Percentiles rank a stretch among this genome's conserved stretches.
phyloP scores from a whole-genome alignment of 495 filamentous ascomycete genomes.

The Neurospora sp. region DNA sequence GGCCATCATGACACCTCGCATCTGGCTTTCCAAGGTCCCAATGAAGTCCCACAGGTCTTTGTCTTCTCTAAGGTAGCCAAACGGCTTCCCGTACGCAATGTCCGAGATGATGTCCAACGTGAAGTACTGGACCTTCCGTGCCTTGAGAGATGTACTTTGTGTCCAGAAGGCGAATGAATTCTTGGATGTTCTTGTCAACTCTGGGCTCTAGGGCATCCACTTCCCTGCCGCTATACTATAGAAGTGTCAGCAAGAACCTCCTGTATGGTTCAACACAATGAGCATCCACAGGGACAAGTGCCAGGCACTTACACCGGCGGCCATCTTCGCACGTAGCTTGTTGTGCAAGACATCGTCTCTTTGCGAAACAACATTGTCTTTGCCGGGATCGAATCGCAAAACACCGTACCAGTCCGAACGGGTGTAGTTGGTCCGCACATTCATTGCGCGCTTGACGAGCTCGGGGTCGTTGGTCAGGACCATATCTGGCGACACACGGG shows the following conservation, averaged over 20 bases:
- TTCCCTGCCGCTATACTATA: constrained; percentile 25
- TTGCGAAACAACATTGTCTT: constrained; percentile 28
- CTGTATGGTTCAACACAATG: too few relatives aligned
- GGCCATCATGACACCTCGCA: constrained; percentile 40
- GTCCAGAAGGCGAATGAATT: constrained; percentile 27
- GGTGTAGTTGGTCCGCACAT: constrained; percentile 26
- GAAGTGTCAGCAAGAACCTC: not conserved
- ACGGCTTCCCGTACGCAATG: constrained; percentile 50
- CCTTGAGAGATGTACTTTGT: constrained; percentile 40
- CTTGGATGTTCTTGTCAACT: constrained; percentile 36
- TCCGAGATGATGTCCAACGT: constrained; percentile 59
- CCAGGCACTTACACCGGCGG: constrained; percentile 9
- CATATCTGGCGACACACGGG: constrained; percentile 15
- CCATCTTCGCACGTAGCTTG: constrained; percentile 22
- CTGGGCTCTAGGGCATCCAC: constrained; percentile 40
- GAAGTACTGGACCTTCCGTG: constrained; percentile 41
- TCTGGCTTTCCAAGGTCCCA: constrained; percentile 37
- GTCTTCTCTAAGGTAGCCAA: constrained; percentile 52
- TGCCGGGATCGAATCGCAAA: constrained; percentile 31
- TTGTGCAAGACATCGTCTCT: constrained; percentile 21
- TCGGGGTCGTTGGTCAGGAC: constrained; percentile 31
- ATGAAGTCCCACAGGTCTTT: constrained; percentile 48
- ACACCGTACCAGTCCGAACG: constrained; percentile 34
- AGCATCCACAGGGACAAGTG: not conserved
- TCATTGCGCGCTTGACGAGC: constrained; percentile 25